Conservation (phyloP, 163 green algal genomes). For the Scenedesmus sp. region DNA sequence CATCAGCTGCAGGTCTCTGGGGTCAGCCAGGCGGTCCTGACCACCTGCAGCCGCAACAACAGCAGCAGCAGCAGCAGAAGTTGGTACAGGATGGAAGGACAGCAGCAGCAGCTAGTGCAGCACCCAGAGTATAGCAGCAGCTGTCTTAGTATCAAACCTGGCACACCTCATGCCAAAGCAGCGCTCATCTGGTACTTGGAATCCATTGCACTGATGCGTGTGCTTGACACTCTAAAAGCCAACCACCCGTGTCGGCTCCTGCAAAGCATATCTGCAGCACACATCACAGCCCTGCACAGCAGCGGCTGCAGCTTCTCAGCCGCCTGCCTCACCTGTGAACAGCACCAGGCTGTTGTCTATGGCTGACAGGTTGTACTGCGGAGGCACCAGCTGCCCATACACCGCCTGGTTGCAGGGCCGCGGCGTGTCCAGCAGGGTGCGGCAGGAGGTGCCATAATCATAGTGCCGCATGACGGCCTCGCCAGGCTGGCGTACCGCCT, state of each 20-base stretch:
- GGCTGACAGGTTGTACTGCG: slow-evolving; percentile 67
- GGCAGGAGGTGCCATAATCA: slow-evolving; percentile 63
- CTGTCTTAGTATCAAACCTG: not conserved
- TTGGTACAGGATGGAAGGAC: not conserved
- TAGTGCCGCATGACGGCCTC: slow-evolving; percentile 54
- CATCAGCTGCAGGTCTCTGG: slow-evolving; percentile 65
- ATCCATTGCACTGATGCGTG: not conserved
- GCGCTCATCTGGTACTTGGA: not conserved
- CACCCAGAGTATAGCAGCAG: not conserved
- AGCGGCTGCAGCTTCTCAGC: no score
- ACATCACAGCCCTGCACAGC: no score
- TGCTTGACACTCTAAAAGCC: no score
- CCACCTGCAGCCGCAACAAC: slow-evolving; percentile 55
- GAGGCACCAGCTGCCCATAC: slow-evolving; percentile 69
- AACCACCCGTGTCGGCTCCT: no score
- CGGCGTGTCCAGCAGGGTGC: slow-evolving; percentile 27
- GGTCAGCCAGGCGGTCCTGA: slow-evolving; percentile 71
- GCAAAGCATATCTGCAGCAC: no score
- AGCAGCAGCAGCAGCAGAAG: not conserved
- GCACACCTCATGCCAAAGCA: not conserved
- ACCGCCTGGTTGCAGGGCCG: slow-evolving; percentile 68
- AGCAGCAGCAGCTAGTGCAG: not conserved
- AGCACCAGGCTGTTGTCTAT: slow-evolving; percentile 65
- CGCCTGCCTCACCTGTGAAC: slow-evolving; percentile 58
- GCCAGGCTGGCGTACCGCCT: slow-evolving; percentile 50